These are phyloP conservation scores for Podaxis mareebaensis DNA, from an alignment of 768 basidiomycete genomes.

Conservation along the genomic window DNA sequence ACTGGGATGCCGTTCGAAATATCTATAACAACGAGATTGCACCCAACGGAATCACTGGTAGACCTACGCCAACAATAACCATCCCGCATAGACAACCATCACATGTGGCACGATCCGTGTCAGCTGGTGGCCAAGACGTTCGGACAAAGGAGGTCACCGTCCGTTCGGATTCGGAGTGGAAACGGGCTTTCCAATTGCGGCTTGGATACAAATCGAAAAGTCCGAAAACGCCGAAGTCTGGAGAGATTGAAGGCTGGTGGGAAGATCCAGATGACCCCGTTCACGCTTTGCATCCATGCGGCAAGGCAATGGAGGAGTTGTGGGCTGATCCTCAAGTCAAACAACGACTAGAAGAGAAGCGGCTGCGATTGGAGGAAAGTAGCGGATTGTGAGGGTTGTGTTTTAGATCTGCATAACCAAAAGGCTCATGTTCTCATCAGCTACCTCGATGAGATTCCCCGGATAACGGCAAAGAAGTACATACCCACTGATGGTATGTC, in stretches of 20 bases:
- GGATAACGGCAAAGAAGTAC: constrained; percentile 80
- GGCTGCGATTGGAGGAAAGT: constrained; percentile 75
- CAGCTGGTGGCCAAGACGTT: constrained; percentile 21
- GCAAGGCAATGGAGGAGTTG: constrained; percentile 66
- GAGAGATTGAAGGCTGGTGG: constrained; percentile 81
- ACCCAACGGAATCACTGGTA: constrained; percentile 31
- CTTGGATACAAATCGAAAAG: constrained; percentile 56
- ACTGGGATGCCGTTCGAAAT: constrained; percentile 37
- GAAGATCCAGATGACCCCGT: constrained; percentile 84
- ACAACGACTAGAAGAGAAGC: constrained; percentile 62
- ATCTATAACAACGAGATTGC: constrained; percentile 26
- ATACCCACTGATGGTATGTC: constrained; percentile 72
- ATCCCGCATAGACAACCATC: constrained; percentile 40
- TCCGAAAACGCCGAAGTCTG: constrained; percentile 68
- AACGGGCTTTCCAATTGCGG: constrained; percentile 57
- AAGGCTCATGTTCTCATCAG: constrained; percentile 34
- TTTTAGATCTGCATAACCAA: constrained; percentile 15
- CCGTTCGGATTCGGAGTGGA: constrained; percentile 63
- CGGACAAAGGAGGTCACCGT: constrained; percentile 54
- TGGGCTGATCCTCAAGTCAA: constrained; percentile 76
- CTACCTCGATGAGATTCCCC: constrained; percentile 78
- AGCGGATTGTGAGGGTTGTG: constrained; percentile 76
- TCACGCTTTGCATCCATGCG: constrained; percentile 65
- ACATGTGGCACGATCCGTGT: constrained; percentile 23
- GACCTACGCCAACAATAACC: constrained; percentile 50